Conservation (phyloP, 192 early-diverging fungal genomes). For the Entomortierella parvispora region DNA sequence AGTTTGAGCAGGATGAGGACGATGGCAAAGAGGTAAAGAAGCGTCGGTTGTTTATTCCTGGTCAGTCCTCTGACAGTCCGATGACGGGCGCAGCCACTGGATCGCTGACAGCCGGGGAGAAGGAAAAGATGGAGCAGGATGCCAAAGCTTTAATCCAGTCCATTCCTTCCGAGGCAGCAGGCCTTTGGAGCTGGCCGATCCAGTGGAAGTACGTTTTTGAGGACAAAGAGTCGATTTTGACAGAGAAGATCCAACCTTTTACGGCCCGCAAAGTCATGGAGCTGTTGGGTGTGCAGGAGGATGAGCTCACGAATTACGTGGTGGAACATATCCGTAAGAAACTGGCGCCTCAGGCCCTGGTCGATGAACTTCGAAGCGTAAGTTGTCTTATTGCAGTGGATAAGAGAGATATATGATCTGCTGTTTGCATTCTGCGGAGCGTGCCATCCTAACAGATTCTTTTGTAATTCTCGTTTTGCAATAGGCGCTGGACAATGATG, state of each 20-base stretch:
- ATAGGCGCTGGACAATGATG: conserved; percentile 89
- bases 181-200: conserved; percentile 76
- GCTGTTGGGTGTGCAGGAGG: conserved; percentile 82
- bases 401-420: conserved; percentile 1
- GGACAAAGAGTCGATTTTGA: conserved; percentile 59
- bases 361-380: conserved; percentile 82
- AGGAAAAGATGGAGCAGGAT: conserved; percentile 72
- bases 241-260: conserved; percentile 78
- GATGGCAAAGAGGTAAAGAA: conserved; percentile 61
- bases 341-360: conserved; percentile 72
- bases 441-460: too few species aligned
- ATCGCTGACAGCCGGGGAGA: conserved; percentile 57
- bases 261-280: conserved; percentile 82
- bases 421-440: background rate
- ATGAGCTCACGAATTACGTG: conserved; percentile 84
- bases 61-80: conserved; percentile 60
- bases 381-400: conserved; percentile 19
- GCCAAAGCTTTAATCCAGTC: conserved; percentile 72
- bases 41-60: conserved; percentile 59
- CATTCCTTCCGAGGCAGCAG: conserved; percentile 77
- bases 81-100: conserved; percentile 21
- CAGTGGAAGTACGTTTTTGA: conserved; percentile 83
- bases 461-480: background rate
- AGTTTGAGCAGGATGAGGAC: conserved; percentile 62
- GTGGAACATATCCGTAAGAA: conserved; percentile 73